Conservation (phyloP, 2,329 filamentous ascomycete genomes). For the Diaporthe vexans region DNA sequence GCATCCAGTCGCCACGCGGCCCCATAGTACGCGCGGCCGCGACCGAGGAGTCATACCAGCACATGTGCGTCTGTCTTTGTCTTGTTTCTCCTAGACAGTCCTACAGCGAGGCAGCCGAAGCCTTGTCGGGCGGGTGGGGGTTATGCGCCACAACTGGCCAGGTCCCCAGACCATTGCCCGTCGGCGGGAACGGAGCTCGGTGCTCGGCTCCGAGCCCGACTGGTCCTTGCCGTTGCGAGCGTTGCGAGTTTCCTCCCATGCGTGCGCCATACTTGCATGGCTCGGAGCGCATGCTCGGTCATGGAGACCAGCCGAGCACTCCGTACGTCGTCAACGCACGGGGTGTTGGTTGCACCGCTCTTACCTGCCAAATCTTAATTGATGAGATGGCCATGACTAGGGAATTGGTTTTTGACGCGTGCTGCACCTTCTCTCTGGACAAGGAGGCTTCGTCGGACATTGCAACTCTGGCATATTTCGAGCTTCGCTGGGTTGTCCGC, state of each 20-base stretch:
- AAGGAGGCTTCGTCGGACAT: not conserved
- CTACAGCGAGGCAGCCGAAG: not conserved
- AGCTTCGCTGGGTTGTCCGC: too few relatives aligned
- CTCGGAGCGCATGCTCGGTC: constrained; percentile 1
- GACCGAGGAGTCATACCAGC: constrained; percentile 27
- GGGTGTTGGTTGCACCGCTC: constrained; percentile 1
- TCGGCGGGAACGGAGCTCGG: not conserved
- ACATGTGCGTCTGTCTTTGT: not conserved
- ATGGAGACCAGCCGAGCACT: not conserved
- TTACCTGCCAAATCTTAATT: not conserved
- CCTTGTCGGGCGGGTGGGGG: not conserved
- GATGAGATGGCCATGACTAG: not conserved
- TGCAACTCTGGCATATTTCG: not conserved
- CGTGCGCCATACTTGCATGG: not conserved
- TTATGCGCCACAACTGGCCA: constrained; percentile 17
- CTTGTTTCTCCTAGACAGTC: not conserved
- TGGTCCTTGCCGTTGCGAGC: not conserved
- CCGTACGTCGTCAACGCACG: not conserved
- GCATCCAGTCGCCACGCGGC: constrained; percentile 33
- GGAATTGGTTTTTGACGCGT: not conserved
- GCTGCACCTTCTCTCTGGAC: not conserved
- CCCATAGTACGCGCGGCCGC: constrained; percentile 24
- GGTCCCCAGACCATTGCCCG: not conserved
- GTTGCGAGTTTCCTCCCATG: not conserved
- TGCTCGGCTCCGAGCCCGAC: constrained; percentile 7